Percentiles rank a stretch among this genome's conserved stretches.
phyloP scores from a whole-genome alignment of 2,329 filamentous ascomycete species.

The Ascosphaera apis region DNA sequence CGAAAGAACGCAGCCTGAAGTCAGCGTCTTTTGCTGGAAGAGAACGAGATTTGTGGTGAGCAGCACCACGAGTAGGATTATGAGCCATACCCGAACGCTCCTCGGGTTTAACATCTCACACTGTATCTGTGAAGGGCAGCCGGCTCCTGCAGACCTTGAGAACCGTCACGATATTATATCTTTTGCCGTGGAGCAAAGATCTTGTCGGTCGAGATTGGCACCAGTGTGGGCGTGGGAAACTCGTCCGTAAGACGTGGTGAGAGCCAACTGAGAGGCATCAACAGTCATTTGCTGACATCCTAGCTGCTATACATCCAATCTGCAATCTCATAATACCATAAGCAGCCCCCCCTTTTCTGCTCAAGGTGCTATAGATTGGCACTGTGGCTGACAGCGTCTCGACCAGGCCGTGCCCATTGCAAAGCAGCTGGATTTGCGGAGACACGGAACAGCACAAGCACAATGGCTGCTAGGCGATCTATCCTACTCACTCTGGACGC shows the following conservation, averaged over 20 bases:
- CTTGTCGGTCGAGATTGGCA: neutral
- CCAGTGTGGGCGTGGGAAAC: neutral
- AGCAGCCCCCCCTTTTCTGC: no score
- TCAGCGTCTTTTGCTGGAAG: neutral
- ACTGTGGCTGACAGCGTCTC: no score
- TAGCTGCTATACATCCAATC: no score
- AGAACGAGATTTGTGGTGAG: neutral
- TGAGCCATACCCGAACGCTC: neutral
- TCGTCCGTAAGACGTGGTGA: neutral
- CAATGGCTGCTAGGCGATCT: neutral
- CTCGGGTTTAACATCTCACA: neutral
- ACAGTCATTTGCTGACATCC: no score
- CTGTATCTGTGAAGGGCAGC: neutral
- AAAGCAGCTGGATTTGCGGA: no score
- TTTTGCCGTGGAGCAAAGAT: neutral
- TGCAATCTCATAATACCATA: no score
- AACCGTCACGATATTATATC: neutral
- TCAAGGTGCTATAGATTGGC: no score
- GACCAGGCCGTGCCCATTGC: no score
- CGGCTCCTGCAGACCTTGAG: neutral
- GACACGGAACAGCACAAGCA: no score
- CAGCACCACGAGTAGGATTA: slow-evolving; percentile 1
- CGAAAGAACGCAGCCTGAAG: neutral
- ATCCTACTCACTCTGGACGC: slow-evolving; percentile 24
- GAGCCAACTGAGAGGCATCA: no score